These are phyloP conservation scores for Quercus lobata DNA, from an alignment of 331 rosid species.

Conservation along the genomic window DNA sequence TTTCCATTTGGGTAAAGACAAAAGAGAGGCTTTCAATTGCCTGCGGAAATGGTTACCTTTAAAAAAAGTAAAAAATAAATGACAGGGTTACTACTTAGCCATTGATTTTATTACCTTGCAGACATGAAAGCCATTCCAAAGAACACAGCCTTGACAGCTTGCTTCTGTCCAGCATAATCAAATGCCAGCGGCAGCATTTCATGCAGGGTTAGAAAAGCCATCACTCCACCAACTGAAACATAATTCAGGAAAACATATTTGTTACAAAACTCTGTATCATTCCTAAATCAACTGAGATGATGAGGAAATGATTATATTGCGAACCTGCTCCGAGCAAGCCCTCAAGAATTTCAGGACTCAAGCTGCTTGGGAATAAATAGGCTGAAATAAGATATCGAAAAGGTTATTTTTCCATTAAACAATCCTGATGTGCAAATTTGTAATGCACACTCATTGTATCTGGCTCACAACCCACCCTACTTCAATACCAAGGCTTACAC, in stretches of 20 bases:
- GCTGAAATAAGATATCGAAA: constrained; percentile 40
- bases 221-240: constrained; percentile 85
- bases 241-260: constrained; percentile 7
- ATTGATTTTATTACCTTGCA: constrained; percentile 61
- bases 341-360: constrained; percentile 90
- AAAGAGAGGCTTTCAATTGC: neutral
- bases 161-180: constrained; percentile 96
- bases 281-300: neutral
- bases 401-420: neutral
- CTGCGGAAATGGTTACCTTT: constrained; percentile 5
- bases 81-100: neutral
- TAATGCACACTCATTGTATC: neutral
- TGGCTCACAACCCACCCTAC: constrained; percentile 1
- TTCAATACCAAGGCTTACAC: constrained; percentile 10
- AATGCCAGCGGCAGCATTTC: constrained; percentile 97
- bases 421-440: constrained; percentile 2
- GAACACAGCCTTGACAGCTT: constrained; percentile 89
- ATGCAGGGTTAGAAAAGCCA: constrained; percentile 95
- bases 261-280: neutral
- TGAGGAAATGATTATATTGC: constrained; percentile 10
- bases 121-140: constrained; percentile 99
- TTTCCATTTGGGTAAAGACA: neutral
- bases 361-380: constrained; percentile 92
- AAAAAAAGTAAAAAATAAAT: no score
- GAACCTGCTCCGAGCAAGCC: constrained; percentile 97